Conservation (phyloP, 2,329 filamentous ascomycete species). For the Camptophora hylomeconis region DNA sequence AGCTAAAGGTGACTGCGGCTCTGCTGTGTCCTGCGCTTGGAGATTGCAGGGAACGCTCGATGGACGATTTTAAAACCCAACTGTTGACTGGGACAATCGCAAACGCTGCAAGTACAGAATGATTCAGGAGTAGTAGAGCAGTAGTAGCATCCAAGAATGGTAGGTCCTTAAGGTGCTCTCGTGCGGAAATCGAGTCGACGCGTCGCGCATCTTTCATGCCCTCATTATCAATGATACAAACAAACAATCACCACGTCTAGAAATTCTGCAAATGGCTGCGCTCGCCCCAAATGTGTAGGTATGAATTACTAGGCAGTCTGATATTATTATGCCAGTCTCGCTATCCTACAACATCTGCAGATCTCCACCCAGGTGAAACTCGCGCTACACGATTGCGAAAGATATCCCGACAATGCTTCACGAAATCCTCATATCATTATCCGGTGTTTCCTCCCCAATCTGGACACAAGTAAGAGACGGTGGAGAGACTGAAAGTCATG, state of each 20-base stretch:
- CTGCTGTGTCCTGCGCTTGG: too few relatives aligned
- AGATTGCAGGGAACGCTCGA: background rate
- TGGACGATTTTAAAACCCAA: background rate
- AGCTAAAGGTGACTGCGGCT: too few relatives aligned
- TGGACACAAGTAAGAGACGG: constrained; percentile 40
- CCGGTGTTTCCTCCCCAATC: constrained; percentile 81
- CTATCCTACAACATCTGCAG: constrained; percentile 7
- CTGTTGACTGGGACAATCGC: too few relatives aligned
- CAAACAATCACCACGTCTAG: constrained; percentile 5
- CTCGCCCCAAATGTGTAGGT: constrained; percentile 30
- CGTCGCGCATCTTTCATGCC: too few relatives aligned
- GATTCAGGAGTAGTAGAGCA: too few relatives aligned
- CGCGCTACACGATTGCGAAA: background rate
- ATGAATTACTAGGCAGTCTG: constrained; percentile 30
- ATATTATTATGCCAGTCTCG: constrained; percentile 29
- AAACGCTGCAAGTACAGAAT: too few relatives aligned
- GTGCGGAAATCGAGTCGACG: background rate
- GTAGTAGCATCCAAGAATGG: background rate
- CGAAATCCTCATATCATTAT: constrained; percentile 93
- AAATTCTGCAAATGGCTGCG: background rate
- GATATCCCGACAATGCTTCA: constrained; percentile 69
- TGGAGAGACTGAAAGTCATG: constrained; percentile 33
- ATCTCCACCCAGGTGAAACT: too few relatives aligned
- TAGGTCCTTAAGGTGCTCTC: too few relatives aligned
- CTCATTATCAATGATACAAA: constrained; percentile 1